phyloP scores from a whole-genome alignment of 1,284 basidiomycete species.

The Boletus subluridellus region DNA sequence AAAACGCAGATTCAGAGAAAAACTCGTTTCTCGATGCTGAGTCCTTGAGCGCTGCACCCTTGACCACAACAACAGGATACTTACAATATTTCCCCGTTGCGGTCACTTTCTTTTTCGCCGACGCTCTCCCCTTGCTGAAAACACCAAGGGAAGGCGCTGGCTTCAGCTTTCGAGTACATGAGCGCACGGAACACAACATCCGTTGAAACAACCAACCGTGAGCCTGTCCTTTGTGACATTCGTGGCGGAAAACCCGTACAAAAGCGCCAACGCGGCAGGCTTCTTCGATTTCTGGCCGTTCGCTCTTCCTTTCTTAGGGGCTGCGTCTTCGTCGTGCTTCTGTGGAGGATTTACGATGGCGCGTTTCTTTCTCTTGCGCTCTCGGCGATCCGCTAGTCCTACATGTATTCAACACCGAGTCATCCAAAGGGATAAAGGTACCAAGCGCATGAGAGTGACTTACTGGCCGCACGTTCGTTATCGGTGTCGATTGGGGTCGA shows the following conservation, averaged over 20 bases:
- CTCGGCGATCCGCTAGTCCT: constrained; percentile 57
- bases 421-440: neutral
- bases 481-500: constrained; percentile 21
- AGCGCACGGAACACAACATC: neutral
- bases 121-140: constrained; percentile 70
- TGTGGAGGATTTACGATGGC: constrained; percentile 42
- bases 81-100: constrained; percentile 20
- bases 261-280: constrained; percentile 56
- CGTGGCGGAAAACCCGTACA: constrained; percentile 69
- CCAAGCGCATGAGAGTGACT: neutral
- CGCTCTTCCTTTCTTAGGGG: constrained; percentile 11
- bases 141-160: constrained; percentile 51
- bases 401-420: neutral
- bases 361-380: constrained; percentile 51
- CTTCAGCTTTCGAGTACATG: constrained; percentile 38
- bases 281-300: constrained; percentile 35
- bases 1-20: constrained; percentile 55
- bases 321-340: constrained; percentile 16
- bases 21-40: constrained; percentile 19
- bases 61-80: neutral
- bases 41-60: constrained; percentile 6
- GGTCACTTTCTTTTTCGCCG: constrained; percentile 39
- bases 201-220: constrained; percentile 47
- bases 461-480: constrained; percentile 37
- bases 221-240: constrained; percentile 65